These are phyloP conservation scores for Tricholoma hemisulphureum DNA, from an alignment of 768 basidiomycete genomes.

Conservation along the genomic window DNA sequence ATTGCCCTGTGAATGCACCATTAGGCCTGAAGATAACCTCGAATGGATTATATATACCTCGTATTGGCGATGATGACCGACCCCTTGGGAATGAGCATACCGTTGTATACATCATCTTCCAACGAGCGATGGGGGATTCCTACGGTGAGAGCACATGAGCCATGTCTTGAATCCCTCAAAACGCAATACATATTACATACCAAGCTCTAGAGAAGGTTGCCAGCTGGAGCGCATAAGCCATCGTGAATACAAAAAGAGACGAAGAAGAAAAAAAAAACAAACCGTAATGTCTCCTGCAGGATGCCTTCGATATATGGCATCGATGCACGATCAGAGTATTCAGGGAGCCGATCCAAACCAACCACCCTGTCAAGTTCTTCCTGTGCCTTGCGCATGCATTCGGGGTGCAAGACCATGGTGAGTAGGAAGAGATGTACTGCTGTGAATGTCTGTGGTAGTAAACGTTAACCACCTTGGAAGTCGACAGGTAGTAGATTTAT, in stretches of 20 bases:
- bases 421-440: conserved; percentile 34
- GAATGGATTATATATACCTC: conserved; percentile 15
- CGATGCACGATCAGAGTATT: conserved; percentile 25
- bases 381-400: conserved; percentile 36
- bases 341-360: conserved; percentile 36
- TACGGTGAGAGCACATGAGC: conserved; percentile 14
- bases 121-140: conserved; percentile 26
- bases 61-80: conserved; percentile 20
- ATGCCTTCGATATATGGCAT: conserved; percentile 40
- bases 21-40: no score
- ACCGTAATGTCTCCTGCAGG: conserved; percentile 30
- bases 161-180: no score
- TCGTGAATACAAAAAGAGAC: no score
- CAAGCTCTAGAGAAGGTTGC: no score
- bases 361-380: conserved; percentile 42
- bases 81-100: conserved; percentile 38
- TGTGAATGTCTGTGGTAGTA: conserved; percentile 28
- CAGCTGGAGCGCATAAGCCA: no score
- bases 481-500: not conserved
- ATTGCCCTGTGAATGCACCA: no score
- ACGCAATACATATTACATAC: no score
- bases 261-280: not conserved
- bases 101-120: conserved; percentile 35
- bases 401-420: conserved; percentile 39
- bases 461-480: conserved; percentile 16